Base-by-base conservation (phyloP, 768 basidiomycete genomes). In the Paxillus rubicundulus region DNA sequence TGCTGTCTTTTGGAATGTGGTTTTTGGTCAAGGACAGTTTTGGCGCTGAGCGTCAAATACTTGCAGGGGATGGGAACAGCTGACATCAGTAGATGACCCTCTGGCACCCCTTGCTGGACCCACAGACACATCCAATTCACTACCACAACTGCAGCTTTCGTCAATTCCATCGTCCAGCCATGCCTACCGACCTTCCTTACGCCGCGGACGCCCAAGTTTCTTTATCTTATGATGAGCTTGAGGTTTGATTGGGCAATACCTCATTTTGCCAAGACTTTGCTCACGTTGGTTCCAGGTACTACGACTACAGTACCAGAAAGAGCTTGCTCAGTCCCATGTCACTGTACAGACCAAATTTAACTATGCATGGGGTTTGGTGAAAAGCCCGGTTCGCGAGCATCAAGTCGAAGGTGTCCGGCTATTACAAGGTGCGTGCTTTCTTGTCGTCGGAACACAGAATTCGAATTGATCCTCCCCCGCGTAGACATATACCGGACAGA, bases 281-380 rank as follows among this genome's bases (percentile, higher is more conserved):
- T 41, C 10, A 54, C 4, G 18, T 36, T 13, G 30, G 17, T 17
- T 33, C 8, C 61, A 96, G 93, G 93, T 98, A 4, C 75, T 98
- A 39, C 77, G 86, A 53, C 62, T 79, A 52, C 95, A 98, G 65
- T 95, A 96, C 72, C 82, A 92, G 77, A 92, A 86, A 70, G 96
- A 99, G 68, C 75, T 84, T 17, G 76, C 81, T 1, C 86, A 92
- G 57, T 79, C 83, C 45, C 93, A 96, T 70, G 81, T 97, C 53
- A 92, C 92, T 9, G 81, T 87, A 7, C 97, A 99, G 73, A 96
- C 94, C 37, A 95, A 92, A 69, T 99, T 99, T 77, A 98, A 98
- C 74, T 95, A 88, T 70, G 84, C 92, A 37, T 97, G 96, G 96
- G 96, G 96, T 2, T 77, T 96, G 30, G 91, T 98, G 47, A 98